A percentile compares a stretch with the other conserved stretches of the same genome.
Conservation (phyloP, 192 early-diverging fungal genomes). For the Linnemannia schmuckeri region DNA sequence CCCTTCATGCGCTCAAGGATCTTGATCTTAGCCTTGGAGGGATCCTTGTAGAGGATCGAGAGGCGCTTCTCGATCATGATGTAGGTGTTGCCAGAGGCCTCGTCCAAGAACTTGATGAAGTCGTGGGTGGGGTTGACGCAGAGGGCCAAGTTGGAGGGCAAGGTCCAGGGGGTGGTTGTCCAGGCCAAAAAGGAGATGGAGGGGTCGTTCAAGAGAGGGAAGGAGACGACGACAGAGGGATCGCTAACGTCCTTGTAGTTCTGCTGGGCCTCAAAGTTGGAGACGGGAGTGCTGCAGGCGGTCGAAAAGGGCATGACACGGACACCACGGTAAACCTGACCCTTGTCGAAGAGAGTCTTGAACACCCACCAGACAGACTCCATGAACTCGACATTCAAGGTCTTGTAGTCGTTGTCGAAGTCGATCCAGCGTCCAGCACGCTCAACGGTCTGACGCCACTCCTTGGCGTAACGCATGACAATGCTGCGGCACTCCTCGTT, state of each 20-base stretch:
- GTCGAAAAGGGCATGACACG: conserved; percentile 98
- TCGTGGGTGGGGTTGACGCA: conserved; percentile 94
- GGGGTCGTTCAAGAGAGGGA: conserved; percentile 90
- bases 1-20: conserved; percentile 85
- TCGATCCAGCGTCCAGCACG: conserved; percentile 99
- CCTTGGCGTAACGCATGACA: conserved; percentile 94
- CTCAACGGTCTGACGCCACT: conserved; percentile 95
- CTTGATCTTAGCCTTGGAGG: conserved; percentile 94
- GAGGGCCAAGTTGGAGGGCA: conserved; percentile 95
- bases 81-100: conserved; percentile 82
- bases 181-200: conserved; percentile 88
- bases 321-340: conserved; percentile 94
- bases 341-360: conserved; percentile 95
- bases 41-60: conserved; percentile 92
- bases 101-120: conserved; percentile 96
- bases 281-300: conserved; percentile 89
- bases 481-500: conserved; percentile 97
- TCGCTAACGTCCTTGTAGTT: conserved; percentile 99
- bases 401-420: conserved; percentile 99
- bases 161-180: conserved; percentile 99
- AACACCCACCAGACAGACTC: conserved; percentile 99
- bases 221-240: conserved; percentile 94
- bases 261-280: conserved; percentile 97
- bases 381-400: conserved; percentile 96
- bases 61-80: conserved; percentile 90